Conservation (phyloP, 2,329 filamentous ascomycete genomes). For the Colletotrichum cordylinicola region DNA sequence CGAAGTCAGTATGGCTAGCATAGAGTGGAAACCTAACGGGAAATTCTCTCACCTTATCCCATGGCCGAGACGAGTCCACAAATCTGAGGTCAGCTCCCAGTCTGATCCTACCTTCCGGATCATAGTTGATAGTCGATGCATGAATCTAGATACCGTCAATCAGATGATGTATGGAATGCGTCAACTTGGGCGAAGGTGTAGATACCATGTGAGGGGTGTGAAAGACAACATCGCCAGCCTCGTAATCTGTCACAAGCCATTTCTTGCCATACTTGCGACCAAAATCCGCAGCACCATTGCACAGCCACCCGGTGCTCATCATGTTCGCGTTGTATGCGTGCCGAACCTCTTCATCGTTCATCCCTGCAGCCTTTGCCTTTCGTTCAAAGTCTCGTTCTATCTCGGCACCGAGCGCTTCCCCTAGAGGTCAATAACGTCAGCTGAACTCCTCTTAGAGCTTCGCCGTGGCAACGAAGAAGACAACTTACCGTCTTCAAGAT, state of each 20-base stretch:
- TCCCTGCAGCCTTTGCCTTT: slow-evolving; percentile 45
- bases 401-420: slow-evolving; percentile 37
- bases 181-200: accelerated
- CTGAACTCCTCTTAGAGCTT: neutral
- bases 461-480: neutral
- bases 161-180: no score
- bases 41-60: slow-evolving; percentile 44
- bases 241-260: slow-evolving; percentile 42
- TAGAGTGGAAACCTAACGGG: accelerated
- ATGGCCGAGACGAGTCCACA: slow-evolving; percentile 53
- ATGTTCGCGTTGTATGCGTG: slow-evolving; percentile 64
- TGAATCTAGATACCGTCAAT: slow-evolving; percentile 40
- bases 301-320: slow-evolving; percentile 60
- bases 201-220: slow-evolving; percentile 39
- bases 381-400: slow-evolving; percentile 47
- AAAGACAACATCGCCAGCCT: slow-evolving; percentile 46
- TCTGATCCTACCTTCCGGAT: slow-evolving; percentile 55
- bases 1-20: neutral
- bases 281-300: slow-evolving; percentile 34
- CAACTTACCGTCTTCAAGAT: slow-evolving; percentile 52
- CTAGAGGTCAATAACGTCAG: accelerated
- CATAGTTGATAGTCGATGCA: slow-evolving; percentile 61
- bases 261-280: slow-evolving; percentile 28
- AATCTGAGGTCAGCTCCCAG: slow-evolving; percentile 63
- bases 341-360: slow-evolving; percentile 56